A percentile compares a stretch with the other conserved stretches of the same genome.
Conservation (phyloP, 2,329 filamentous ascomycete genomes). For the Curvularia eragrostidis region DNA sequence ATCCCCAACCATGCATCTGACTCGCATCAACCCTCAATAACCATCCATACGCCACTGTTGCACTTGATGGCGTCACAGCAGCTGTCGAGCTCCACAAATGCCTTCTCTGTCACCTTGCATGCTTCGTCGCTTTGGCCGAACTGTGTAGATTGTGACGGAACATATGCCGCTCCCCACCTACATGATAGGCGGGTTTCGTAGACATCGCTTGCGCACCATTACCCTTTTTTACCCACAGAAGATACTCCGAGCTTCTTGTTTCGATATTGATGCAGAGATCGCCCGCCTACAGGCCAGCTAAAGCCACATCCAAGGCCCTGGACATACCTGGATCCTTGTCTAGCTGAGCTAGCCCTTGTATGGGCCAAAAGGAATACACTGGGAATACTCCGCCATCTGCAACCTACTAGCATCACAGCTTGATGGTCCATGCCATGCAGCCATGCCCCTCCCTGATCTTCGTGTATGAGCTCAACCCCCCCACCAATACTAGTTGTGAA, state of each 20-base stretch:
- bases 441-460: constrained; percentile 23
- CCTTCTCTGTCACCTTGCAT: constrained; percentile 1
- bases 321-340: constrained; percentile 15
- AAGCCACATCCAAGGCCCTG: constrained; percentile 2
- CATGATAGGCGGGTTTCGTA: constrained; percentile 4
- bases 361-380: constrained; percentile 5
- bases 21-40: neutral
- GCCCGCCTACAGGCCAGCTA: constrained; percentile 12
- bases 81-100: constrained; percentile 1
- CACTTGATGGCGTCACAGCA: constrained; percentile 1
- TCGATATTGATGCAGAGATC: constrained; percentile 18
- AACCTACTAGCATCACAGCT: constrained; percentile 3
- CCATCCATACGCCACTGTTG: neutral
- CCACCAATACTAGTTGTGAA: constrained; percentile 8
- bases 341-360: constrained; percentile 16
- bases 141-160: constrained; percentile 5
- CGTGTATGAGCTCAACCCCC: too few relatives aligned
- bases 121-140: constrained; percentile 4
- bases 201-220: constrained; percentile 9
- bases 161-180: constrained; percentile 6
- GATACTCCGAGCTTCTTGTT: constrained; percentile 1
- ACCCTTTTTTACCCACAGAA: constrained; percentile 2
- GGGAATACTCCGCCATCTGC: constrained; percentile 4
- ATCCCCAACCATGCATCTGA: neutral
- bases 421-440: constrained; percentile 16